These are phyloP conservation scores for Suillus alpinus DNA, from an alignment of 768 basidiomycete genomes.

Conservation along the genomic window DNA sequence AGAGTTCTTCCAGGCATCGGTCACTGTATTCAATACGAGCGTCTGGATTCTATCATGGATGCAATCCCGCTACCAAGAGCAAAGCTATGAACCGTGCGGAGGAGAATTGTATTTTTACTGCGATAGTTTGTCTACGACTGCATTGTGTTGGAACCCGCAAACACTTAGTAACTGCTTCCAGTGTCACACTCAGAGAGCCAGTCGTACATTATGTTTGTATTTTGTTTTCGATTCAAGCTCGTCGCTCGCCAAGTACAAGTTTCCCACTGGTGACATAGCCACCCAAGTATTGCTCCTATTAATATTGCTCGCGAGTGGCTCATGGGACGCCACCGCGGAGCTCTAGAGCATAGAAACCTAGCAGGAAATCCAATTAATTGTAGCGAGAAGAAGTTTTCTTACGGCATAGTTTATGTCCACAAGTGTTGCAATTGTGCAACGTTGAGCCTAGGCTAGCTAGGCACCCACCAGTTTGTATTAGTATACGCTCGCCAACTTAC, in stretches of 20 bases:
- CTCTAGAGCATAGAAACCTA: too few species aligned
- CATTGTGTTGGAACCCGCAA: neutral
- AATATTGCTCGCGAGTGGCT: neutral
- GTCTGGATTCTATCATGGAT: conserved; percentile 16
- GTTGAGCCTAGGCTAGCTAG: too few species aligned
- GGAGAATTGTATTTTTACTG: neutral
- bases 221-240: neutral
- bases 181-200: too few species aligned
- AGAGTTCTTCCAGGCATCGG: conserved; percentile 10
- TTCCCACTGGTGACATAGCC: neutral
- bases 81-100: neutral
- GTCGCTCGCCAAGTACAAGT: neutral
- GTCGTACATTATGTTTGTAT: neutral
- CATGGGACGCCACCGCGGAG: too few species aligned
- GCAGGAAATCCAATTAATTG: too few species aligned
- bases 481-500: too few species aligned
- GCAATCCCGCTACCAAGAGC: neutral
- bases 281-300: neutral
- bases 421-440: too few species aligned
- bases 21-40: conserved; percentile 24
- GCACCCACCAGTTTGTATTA: too few species aligned
- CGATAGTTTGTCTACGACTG: neutral
- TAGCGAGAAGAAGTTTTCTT: too few species aligned
- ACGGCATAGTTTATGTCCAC: too few species aligned
- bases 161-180: neutral